Percentiles rank a stretch among this genome's conserved stretches.
Evolutionary conservation across 371 early-diverging fungal genomes (phyloP).

Genomic region (Apophysomyces ossiformis): DNA sequence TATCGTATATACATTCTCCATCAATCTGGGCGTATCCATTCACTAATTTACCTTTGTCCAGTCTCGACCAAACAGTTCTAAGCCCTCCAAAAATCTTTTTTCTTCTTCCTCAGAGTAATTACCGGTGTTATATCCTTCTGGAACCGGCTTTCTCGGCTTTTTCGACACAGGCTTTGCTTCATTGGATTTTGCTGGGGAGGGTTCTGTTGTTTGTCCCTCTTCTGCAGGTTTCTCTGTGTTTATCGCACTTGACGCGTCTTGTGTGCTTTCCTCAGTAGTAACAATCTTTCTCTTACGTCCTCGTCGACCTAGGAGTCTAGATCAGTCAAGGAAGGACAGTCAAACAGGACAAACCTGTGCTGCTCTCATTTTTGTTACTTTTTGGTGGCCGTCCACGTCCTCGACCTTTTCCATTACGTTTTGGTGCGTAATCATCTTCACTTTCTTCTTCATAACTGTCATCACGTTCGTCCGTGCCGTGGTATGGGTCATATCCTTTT

Average conservation of each 20-base stretch:
- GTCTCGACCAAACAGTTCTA: constrained; percentile 81
- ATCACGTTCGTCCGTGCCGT: constrained; percentile 39
- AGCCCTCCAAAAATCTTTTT: constrained; percentile 70
- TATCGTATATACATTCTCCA: constrained; percentile 22
- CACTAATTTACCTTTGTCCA: constrained; percentile 68
- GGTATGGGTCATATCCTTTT: constrained; percentile 27
- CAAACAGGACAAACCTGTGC: constrained; percentile 8
- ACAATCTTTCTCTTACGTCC: constrained; percentile 30
- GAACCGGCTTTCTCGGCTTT: constrained; percentile 47
- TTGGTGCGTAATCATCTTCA: constrained; percentile 58
- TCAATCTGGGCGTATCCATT: not conserved
- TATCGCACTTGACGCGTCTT: not conserved
- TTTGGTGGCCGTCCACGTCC: constrained; percentile 13
- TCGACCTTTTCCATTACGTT: constrained; percentile 29
- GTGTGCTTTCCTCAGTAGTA: constrained; percentile 12
- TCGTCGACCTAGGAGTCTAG: constrained; percentile 13
- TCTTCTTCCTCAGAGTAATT: constrained; percentile 83
- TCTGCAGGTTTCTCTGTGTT: constrained; percentile 13
- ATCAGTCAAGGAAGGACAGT: no score
- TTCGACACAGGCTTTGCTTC: constrained; percentile 23
- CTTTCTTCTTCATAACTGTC: constrained; percentile 57
- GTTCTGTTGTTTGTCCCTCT: constrained; percentile 15
- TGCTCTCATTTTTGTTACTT: constrained; percentile 36
- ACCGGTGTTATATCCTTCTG: constrained; percentile 69
- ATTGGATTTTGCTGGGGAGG: not conserved